Conservation (phyloP, 371 early-diverging fungal genomes). For the Mucor saturninus region DNA sequence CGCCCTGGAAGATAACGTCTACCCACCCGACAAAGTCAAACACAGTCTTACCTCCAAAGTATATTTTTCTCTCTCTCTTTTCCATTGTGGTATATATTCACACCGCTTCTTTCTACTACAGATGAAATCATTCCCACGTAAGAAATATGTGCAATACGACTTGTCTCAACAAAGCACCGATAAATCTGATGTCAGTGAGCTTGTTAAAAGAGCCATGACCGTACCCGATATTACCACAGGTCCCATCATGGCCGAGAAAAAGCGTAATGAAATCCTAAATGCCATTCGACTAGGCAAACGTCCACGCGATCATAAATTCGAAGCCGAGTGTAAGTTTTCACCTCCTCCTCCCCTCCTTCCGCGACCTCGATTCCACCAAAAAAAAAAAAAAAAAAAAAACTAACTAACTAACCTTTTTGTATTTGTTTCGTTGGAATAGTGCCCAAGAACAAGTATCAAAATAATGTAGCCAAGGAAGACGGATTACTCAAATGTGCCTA, state of each 20-base stretch:
- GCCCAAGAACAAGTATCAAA: slow-evolving; percentile 23
- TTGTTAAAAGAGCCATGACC: slow-evolving; percentile 32
- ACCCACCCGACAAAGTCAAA: slow-evolving; percentile 25
- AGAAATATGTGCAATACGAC: slow-evolving; percentile 26
- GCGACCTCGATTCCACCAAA: background rate
- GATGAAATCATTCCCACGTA: slow-evolving; percentile 26
- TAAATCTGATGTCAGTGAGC: slow-evolving; percentile 26
- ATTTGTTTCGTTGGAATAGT: background rate
- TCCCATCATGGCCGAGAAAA: slow-evolving; percentile 51
- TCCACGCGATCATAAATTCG: slow-evolving; percentile 34
- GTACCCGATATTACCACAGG: slow-evolving; percentile 45
- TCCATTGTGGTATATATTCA: background rate
- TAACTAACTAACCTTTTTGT: background rate
- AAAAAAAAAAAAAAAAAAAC: background rate
- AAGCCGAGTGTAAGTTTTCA: slow-evolving; percentile 35
- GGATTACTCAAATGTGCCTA: slow-evolving; percentile 44
- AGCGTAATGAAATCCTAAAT: slow-evolving; percentile 46
- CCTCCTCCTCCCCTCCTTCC: no score
- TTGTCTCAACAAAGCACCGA: slow-evolving; percentile 22
- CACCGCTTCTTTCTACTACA: background rate
- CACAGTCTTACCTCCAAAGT: slow-evolving; percentile 37
- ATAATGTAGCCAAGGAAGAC: slow-evolving; percentile 35
- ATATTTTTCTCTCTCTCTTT: background rate
- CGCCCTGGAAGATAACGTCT: slow-evolving; percentile 17
- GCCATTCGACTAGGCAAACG: slow-evolving; percentile 47